Evolutionary conservation across 108 stramenopile species (phyloP), one percentile per base, ranked within the genome.

Genomic region (Nitzschia putrida): DNA sequence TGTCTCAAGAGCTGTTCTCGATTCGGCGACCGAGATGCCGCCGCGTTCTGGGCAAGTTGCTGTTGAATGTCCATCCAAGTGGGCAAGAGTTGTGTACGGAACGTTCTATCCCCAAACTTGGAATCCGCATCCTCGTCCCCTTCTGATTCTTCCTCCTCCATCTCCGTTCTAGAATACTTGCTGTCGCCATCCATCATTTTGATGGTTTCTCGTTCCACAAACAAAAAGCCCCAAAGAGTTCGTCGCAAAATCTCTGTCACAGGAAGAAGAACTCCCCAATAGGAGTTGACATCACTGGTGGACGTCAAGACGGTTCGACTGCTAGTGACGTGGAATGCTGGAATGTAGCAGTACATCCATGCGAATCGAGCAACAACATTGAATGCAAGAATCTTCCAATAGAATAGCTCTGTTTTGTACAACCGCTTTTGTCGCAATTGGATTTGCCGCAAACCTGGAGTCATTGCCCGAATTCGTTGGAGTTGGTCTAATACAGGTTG

Each of bases 261-360:
- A 13, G 86, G 85, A 22, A 95, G 71, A 22, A 92, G 47, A 21
- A 92, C 89, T 16, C 88, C 85, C 38, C 88, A 83, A 66, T 87
- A 89, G 55, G 77, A 86, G 45, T 86, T 73, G 37, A 84, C 76
- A 37, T 84, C 80, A 43, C 83, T 80, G 9, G 78, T 82, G 67
- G 88, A 85, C 23, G 90, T 91, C 29, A 78, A 66, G 21, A 87
- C 82, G 0, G 80, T 78, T 25, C 78, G 81, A 64, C 83, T 78
- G 49, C 70, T 38, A 8, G 85, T 80, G 6, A 91, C 78, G 25
- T 86, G 85, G 68, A 90, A 92, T 2, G 94, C 83, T 8, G 94
- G 94, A 44, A 92, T 89, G 45, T 88, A 91, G 34, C 86, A 84
- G 21, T 84, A 64, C 94, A 92, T 95, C 94, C 94, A 95, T 18